Base-by-base conservation (phyloP, 2,329 filamentous ascomycete genomes). In the Huntiella omanensis region DNA sequence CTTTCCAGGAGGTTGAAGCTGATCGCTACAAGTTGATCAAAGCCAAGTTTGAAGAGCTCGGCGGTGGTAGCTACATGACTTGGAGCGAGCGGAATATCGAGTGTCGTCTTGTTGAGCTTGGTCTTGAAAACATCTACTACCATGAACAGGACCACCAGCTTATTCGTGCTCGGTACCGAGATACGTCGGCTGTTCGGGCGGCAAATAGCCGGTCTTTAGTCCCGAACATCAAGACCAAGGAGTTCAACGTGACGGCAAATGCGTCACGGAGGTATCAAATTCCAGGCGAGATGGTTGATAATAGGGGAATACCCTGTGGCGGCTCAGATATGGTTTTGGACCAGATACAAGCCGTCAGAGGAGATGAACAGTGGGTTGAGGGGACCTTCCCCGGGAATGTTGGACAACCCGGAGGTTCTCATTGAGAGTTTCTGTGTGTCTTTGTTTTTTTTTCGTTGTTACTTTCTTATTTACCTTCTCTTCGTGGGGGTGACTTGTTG, bases 21-120 rank as follows among this genome's bases (percentile, higher is more conserved):
- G 59, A 62, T 15, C 61, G 66, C 33, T 69, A 68, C 51, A 54
- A 63, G 15, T 55, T 55, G 5, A 57, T 72, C 3, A 57, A 64
- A 7, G 59, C 63, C 0, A 57, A 58, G 15, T 69, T 73, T 56
- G 62, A 63, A 50, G 67, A 72, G 45, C 58, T 64, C 22, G 68
- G 69, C 2, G 71, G 70, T 39, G 68, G 67, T 13, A 55, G 56
- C 38, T 64, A 65, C 45, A 64, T 66, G 50, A 63, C 68, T 33
- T 68, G 71, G 59, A 72, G 66, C 50, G 57, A 64, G 3, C 61
- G 60, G 28, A 68, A 71, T 49, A 60, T 74, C 35, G 65, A 70
- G 50, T 61, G 65, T 53, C 66, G 67, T 52, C 59, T 73, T 2
- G 64, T 71, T 46, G 64, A 65, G 50, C 51, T 62, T 37, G 67